phyloP scores from a whole-genome alignment of 176 grass and related monocot species.

The Carex littledalei region DNA sequence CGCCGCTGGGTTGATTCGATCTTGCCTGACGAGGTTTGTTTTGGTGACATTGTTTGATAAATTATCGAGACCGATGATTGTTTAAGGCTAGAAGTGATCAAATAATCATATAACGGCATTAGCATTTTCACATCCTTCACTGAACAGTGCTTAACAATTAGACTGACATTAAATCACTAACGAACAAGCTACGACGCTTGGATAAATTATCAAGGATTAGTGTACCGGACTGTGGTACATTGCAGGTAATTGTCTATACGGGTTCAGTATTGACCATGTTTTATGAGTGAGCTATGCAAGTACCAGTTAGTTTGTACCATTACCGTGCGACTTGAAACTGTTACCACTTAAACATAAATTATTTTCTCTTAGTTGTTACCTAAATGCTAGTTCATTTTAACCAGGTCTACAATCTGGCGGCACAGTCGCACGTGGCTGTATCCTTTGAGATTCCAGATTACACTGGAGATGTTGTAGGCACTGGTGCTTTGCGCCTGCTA shows the following conservation, averaged over 20 bases:
- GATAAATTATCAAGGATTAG: background rate
- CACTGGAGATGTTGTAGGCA: slow-evolving; percentile 87
- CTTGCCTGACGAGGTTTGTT: slow-evolving; percentile 67
- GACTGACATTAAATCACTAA: background rate
- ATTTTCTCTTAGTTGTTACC: background rate
- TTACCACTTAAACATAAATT: background rate
- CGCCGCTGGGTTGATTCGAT: slow-evolving; percentile 75
- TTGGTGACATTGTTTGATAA: background rate
- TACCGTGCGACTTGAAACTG: background rate
- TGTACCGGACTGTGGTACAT: background rate
- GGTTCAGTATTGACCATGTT: background rate
- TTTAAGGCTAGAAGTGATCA: background rate
- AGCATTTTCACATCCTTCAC: background rate
- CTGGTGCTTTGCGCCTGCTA: slow-evolving; percentile 85
- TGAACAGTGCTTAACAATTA: background rate
- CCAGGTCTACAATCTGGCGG: slow-evolving; percentile 90
- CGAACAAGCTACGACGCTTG: background rate
- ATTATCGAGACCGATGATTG: background rate
- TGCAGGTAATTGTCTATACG: background rate
- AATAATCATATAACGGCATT: background rate
- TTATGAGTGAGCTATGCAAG: background rate
- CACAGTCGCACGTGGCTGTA: slow-evolving; percentile 91
- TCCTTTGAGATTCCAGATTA: slow-evolving; percentile 96
- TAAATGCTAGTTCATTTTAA: background rate
- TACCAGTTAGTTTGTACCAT: background rate